Base-by-base conservation (phyloP, 768 basidiomycete species). In the Agaricus bisporus region DNA sequence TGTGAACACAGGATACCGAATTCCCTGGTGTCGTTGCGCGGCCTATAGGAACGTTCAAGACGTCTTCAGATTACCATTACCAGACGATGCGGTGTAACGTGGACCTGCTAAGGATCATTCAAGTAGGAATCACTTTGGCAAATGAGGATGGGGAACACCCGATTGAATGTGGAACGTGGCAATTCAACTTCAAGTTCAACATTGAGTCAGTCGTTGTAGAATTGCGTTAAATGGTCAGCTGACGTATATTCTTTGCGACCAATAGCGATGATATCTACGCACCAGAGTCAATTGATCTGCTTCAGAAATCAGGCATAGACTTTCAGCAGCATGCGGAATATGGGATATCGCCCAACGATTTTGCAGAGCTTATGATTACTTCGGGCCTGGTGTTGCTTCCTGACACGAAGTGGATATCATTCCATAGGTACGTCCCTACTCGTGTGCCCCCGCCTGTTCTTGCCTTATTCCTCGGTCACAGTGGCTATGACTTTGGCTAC, bases 1-100 rank as follows among this genome's bases (percentile, higher is more conserved):
- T 22, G 17, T 41, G 14, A 48, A 58, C 41, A n/a, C 68, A 98
- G 95, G 95, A 99, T 68, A 98, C 97, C 49, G 97, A 99, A 67
- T 98, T 98, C 68, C 97, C 97, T 32, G 97, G 97, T 8, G 94
- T 98, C 41, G 97, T 99, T 51, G 97, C 95, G 3, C 82, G 97
- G 17, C 97, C 97, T 2, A 95, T 99, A 63, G 97, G 97, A 5
- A 77, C 85, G 32, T 98, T 98, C 78, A 93, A 92, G 68, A 95
- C 94, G 0, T 92, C 93, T 10, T 93, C 93, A 18, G 97, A 99
- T 71, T 98, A 98, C 65, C 95, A 98, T 70, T 99, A 98, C 70
- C 97, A 99, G 70, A 99, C 97, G 2, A 95, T 99, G 89, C 86
- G 97, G 56, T 97, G 95, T 74, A 99, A 99, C 70, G 97, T 98